Percentiles rank a stretch among this genome's conserved stretches.
phyloP scores from a whole-genome alignment of 73 alveolate genomes.

The Durusdinium trenchii region DNA sequence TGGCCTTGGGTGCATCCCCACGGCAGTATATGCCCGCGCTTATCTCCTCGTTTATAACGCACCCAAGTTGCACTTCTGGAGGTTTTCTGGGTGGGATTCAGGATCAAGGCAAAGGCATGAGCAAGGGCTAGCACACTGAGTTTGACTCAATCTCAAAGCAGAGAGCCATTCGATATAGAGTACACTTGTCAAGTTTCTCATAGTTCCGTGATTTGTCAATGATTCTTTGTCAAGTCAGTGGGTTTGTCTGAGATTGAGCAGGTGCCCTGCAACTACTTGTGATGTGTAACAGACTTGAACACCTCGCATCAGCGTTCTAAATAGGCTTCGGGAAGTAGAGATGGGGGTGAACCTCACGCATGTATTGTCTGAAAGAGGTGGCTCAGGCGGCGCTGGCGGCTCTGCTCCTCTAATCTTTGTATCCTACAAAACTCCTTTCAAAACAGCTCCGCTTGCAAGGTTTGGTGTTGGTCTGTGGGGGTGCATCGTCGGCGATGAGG shows the following conservation, averaged over 20 bases:
- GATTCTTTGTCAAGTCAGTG: not conserved
- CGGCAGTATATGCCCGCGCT: conserved; percentile 31
- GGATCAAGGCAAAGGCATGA: no score
- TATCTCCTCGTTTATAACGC: not conserved
- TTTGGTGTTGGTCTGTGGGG: conserved; percentile 85
- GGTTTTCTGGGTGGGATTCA: no score
- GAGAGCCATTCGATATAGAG: no score
- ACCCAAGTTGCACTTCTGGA: not conserved
- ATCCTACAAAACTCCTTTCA: no score
- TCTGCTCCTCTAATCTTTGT: no score
- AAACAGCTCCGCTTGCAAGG: not conserved
- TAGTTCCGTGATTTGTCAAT: not conserved
- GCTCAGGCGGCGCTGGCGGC: not conserved
- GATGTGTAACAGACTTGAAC: not conserved
- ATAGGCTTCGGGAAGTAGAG: not conserved
- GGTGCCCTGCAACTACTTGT: no score
- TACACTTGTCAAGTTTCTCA: no score
- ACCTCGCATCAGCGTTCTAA: not conserved
- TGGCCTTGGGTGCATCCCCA: not conserved
- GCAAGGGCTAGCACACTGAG: no score
- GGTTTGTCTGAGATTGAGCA: no score
- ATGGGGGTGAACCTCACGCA: not conserved
- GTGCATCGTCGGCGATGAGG: conserved; percentile 73
- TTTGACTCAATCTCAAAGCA: no score
- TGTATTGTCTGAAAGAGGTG: not conserved